Percentiles rank a stretch among this genome's conserved stretches.
These are phyloP conservation scores for Sporothrix pallida DNA, from an alignment of 2,329 filamentous ascomycete genomes.

Conservation along the genomic window DNA sequence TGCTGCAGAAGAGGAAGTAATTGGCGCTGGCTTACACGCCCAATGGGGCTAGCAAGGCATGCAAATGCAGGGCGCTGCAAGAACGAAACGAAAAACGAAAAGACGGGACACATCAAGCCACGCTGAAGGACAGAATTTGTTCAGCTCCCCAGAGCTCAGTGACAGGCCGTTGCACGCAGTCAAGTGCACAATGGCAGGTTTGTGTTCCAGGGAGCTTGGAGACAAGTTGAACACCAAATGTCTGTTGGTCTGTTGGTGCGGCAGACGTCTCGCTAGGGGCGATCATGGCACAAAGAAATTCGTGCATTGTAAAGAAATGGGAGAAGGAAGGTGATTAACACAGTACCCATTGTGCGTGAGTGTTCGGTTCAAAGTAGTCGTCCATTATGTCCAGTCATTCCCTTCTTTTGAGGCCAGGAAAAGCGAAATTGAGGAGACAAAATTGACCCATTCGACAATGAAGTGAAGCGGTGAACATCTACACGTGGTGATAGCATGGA, in stretches of 20 bases:
- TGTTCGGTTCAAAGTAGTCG: neutral
- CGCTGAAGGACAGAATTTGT: neutral
- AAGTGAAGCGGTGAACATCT: conserved; percentile 5
- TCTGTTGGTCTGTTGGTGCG: neutral
- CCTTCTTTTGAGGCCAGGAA: neutral
- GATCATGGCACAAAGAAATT: neutral
- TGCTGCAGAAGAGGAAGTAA: too few species aligned
- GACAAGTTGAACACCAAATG: neutral
- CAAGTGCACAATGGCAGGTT: too few species aligned
- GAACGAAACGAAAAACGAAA: neutral
- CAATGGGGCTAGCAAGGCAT: neutral
- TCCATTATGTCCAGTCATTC: neutral
- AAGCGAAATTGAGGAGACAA: neutral
- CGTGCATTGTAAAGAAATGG: neutral
- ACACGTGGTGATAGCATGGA: neutral
- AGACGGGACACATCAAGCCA: neutral
- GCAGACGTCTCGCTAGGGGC: neutral
- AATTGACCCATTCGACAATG: neutral
- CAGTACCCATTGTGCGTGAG: neutral
- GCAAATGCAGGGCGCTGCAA: neutral
- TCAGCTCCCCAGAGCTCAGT: neutral
- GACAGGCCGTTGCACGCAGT: too few species aligned
- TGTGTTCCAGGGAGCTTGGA: too few species aligned
- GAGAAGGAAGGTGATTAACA: neutral
- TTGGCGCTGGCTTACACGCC: neutral